phyloP scores from a whole-genome alignment of 2,329 filamentous ascomycete species.

The Monilinia aucupariae region DNA sequence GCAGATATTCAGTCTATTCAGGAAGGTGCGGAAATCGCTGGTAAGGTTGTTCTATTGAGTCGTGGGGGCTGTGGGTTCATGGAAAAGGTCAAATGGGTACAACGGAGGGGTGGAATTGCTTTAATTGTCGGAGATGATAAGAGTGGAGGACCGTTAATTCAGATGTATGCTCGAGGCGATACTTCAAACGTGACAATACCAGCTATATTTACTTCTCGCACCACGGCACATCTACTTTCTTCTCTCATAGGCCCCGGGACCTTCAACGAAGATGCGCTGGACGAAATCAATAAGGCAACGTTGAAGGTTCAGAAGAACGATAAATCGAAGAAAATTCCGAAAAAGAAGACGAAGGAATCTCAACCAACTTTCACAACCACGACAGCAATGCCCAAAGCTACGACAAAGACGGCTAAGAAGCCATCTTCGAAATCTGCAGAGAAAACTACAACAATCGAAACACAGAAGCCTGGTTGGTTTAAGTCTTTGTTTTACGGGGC shows the following conservation, averaged over 20 bases:
- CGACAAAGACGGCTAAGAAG: constrained; percentile 34
- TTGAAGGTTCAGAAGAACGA: constrained; percentile 47
- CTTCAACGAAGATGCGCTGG: constrained; percentile 54
- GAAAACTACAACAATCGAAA: constrained; percentile 22
- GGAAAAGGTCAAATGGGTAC: constrained; percentile 96
- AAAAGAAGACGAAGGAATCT: constrained; percentile 26
- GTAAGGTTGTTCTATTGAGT: constrained; percentile 87
- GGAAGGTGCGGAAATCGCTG: constrained; percentile 85
- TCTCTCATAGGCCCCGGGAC: constrained; percentile 72
- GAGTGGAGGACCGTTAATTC: constrained; percentile 80
- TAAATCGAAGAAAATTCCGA: constrained; percentile 27
- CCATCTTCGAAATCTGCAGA: constrained; percentile 24
- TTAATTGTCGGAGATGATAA: constrained; percentile 93
- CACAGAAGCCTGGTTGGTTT: constrained; percentile 41
- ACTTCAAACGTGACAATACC: constrained; percentile 94
- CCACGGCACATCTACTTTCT: constrained; percentile 86
- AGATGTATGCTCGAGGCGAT: constrained; percentile 97
- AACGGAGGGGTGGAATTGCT: constrained; percentile 80
- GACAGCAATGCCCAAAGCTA: constrained; percentile 28
- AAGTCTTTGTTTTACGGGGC: constrained; percentile 40
- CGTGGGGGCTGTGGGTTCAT: constrained; percentile 93
- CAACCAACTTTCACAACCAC: constrained; percentile 32
- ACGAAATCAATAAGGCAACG: constrained; percentile 54
- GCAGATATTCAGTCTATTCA: constrained; percentile 90
- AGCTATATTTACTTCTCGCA: constrained; percentile 89